Base-by-base conservation (phyloP, 2,329 filamentous ascomycete species). In the Pestalotiopsis sp. region DNA sequence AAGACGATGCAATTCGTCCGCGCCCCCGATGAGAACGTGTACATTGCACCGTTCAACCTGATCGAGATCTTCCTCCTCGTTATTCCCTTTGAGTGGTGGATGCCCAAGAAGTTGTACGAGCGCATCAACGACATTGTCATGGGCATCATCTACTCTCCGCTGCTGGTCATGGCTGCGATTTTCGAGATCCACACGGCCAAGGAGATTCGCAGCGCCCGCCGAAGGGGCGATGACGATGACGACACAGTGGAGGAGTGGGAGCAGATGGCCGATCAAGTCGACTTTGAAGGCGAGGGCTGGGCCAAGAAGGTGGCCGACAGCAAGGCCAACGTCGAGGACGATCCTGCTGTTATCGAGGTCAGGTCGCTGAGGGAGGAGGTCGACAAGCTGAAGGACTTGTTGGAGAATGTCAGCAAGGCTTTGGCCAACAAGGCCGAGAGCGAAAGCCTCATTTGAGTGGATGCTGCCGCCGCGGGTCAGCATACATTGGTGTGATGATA, bases 1-100 rank as follows among this genome's bases (percentile, higher is more conserved):
- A 97, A 97, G 81, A 98, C 96, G 0, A 93, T 98, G 87, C 94
- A 97, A 76, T 99, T 98, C 76, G 93, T 98, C 20, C 93, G 96
- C 63, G 96, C 96, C 0, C 96, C 96, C 0, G 96, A 99, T 75
- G 96, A 99, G 80, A 99, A 99, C 74, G 96, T 99, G 67, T 99
- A 96, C 81, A 97, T 99, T 75, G 91, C 96, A 0, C 96, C 96
- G 0, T 93, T 99, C 81, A 99, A 99, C 79, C 86, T 99, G 2
- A 88, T 99, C 70, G 96, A 99, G 79, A 90, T 98, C 20, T 85
- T 97, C 70, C 84, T 88, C 70, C 87, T 98, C 3, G 88, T 92
- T 52, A 77, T 97, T 0, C 93, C 93, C 0, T 91, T 97, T 66
- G 96, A 98, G 83, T 99, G 96, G 96, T 99, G 95, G 96, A 87